Conservation (phyloP, 1,139 yeast genomes). For the Hemisphaericaspora subhashii region DNA sequence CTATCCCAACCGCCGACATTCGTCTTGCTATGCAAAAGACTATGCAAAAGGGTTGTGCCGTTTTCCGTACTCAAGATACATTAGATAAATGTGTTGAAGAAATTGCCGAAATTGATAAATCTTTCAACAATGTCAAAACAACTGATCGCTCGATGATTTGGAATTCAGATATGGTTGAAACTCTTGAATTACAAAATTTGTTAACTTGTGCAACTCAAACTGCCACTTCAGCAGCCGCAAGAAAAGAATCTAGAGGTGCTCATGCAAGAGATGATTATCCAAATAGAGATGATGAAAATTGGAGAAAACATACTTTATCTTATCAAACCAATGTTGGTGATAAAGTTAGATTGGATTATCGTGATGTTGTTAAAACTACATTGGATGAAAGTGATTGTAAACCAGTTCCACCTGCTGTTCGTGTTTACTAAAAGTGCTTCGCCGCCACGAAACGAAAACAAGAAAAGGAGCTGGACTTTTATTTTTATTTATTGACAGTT, state of each 20-base stretch:
- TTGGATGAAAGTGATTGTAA: constrained; percentile 92
- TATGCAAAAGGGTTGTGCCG: constrained; percentile 97
- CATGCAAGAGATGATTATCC: constrained; percentile 99
- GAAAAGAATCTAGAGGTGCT: constrained; percentile 98
- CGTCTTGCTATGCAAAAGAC: constrained; percentile 92
- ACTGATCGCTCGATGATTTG: constrained; percentile 98
- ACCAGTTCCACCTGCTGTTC: constrained; percentile 94
- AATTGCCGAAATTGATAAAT: constrained; percentile 72
- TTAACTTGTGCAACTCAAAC: constrained; percentile 97
- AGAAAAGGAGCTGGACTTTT: neutral
- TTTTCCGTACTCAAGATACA: constrained; percentile 91
- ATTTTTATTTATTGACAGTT: neutral
- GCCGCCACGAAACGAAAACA: neutral
- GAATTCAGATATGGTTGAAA: constrained; percentile 96
- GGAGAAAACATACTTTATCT: constrained; percentile 98
- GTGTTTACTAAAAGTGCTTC: constrained; percentile 63
- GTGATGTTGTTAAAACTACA: constrained; percentile 80
- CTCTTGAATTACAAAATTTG: constrained; percentile 93
- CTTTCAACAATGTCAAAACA: constrained; percentile 70
- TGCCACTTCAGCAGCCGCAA: constrained; percentile 89
- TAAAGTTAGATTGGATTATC: constrained; percentile 74
- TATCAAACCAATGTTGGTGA: constrained; percentile 81
- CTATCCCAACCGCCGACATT: constrained; percentile 80
- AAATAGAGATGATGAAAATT: constrained; percentile 89
- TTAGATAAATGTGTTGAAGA: constrained; percentile 88